These are phyloP conservation scores for Gryganskiella cystojenkinii DNA, from an alignment of 192 early-diverging fungal genomes.

Conservation along the genomic window DNA sequence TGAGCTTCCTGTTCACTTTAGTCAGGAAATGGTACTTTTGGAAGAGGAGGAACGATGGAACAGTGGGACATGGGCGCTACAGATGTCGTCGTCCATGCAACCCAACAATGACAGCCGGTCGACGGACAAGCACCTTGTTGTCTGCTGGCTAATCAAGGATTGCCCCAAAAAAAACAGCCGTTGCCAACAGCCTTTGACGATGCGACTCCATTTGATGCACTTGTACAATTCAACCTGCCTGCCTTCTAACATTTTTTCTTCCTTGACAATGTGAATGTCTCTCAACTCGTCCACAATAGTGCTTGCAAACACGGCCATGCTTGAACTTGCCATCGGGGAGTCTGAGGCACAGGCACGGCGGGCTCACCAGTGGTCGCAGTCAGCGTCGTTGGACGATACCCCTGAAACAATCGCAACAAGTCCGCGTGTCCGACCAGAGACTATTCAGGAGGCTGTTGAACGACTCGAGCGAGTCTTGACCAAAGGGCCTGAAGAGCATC, in stretches of 20 bases:
- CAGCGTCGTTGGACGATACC: conserved; percentile 34
- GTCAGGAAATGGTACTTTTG: background rate
- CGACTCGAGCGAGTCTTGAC: conserved; percentile 21
- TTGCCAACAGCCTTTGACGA: no score
- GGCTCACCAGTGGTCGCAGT: conserved; percentile 18
- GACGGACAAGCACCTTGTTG: no score
- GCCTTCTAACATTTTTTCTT: no score
- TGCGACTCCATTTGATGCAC: no score
- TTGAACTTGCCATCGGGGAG: conserved; percentile 40
- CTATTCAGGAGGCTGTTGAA: conserved; percentile 33
- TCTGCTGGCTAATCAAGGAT: background rate
- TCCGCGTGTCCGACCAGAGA: conserved; percentile 21
- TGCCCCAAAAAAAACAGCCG: background rate
- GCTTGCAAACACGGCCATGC: conserved; percentile 39
- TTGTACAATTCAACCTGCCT: no score
- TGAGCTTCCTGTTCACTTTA: background rate
- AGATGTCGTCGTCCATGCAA: background rate
- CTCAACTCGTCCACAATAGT: no score
- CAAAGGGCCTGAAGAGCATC: conserved; percentile 48
- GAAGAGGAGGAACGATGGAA: background rate
- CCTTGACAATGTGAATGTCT: no score
- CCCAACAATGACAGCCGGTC: background rate
- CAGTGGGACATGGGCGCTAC: background rate
- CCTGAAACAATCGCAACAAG: conserved; percentile 33
- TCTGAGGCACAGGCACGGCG: conserved; percentile 17